phyloP scores from a whole-genome alignment of 129 eudicot species.

The Flaveria ramosissima region DNA sequence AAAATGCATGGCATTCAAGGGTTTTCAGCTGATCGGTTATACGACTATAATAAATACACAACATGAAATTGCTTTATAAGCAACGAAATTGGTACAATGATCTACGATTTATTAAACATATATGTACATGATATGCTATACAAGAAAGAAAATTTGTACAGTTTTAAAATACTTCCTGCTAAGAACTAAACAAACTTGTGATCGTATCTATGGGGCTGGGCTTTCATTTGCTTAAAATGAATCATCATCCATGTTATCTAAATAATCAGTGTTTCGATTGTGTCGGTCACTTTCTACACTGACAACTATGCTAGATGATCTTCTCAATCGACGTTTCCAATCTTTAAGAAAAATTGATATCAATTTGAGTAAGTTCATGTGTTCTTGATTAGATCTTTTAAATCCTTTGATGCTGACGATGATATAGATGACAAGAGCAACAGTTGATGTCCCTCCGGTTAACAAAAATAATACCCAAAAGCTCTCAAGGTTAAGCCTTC shows the following conservation, averaged over 20 bases:
- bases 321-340: constrained; percentile 25
- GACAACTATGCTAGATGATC: constrained; percentile 13
- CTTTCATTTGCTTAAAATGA: too few relatives aligned
- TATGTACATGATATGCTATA: constrained; percentile 3
- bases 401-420: neutral
- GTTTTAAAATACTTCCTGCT: too few relatives aligned
- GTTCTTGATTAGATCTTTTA: constrained; percentile 14
- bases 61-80: neutral
- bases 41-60: too few relatives aligned
- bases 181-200: neutral
- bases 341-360: constrained; percentile 21
- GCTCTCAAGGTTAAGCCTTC: constrained; percentile 40
- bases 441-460: constrained; percentile 46
- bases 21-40: too few relatives aligned
- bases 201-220: neutral
- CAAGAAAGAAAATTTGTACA: neutral
- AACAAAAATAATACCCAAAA: constrained; percentile 44
- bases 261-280: too few relatives aligned
- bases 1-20: too few relatives aligned
- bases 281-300: neutral
- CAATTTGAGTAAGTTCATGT: neutral
- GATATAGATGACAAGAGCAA: constrained; percentile 38
- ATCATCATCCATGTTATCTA: too few relatives aligned
- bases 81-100: neutral
- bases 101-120: neutral